Conservation (phyloP, 2,329 filamentous ascomycete species). For the Colletotrichum sp. region DNA sequence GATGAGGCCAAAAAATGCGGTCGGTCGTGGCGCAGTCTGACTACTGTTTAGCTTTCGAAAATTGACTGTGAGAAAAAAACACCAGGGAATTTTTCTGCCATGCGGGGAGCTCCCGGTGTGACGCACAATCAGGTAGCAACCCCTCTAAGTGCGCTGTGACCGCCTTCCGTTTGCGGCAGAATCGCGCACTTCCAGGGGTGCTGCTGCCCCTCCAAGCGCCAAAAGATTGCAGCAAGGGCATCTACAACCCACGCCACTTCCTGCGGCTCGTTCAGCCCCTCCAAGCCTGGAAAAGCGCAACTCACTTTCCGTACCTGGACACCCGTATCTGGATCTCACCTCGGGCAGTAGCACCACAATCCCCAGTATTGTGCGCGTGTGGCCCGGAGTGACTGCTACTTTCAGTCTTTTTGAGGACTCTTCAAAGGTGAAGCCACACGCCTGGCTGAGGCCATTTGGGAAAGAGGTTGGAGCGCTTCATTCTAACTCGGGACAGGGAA, state of each 20-base stretch:
- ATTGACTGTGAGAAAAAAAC: not conserved
- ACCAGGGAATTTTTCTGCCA: slow-evolving; percentile 20
- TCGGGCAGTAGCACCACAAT: not conserved
- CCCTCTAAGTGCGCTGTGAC: not conserved
- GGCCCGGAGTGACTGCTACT: not conserved
- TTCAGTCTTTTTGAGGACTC: not conserved
- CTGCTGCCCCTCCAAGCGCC: slow-evolving; percentile 3
- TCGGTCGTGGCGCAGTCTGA: not conserved
- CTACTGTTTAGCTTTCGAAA: not conserved
- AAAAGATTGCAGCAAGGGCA: not conserved
- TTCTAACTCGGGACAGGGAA: not conserved
- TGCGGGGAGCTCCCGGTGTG: slow-evolving; percentile 14
- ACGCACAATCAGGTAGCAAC: slow-evolving; percentile 8
- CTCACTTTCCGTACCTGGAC: not conserved
- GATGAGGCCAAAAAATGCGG: slow-evolving; percentile 4
- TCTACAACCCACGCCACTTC: not conserved
- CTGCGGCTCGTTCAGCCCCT: not conserved
- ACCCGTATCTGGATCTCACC: not conserved
- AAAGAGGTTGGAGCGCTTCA: not conserved
- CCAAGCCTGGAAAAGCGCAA: not conserved
- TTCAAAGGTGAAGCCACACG: not conserved
- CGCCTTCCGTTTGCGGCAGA: not conserved
- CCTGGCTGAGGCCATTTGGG: slow-evolving; percentile 1
- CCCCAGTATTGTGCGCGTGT: not conserved
- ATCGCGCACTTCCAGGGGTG: not conserved